Evolutionary conservation across 441 rosid species (phyloP).

Genomic region (Syzygium syzygioides): DNA sequence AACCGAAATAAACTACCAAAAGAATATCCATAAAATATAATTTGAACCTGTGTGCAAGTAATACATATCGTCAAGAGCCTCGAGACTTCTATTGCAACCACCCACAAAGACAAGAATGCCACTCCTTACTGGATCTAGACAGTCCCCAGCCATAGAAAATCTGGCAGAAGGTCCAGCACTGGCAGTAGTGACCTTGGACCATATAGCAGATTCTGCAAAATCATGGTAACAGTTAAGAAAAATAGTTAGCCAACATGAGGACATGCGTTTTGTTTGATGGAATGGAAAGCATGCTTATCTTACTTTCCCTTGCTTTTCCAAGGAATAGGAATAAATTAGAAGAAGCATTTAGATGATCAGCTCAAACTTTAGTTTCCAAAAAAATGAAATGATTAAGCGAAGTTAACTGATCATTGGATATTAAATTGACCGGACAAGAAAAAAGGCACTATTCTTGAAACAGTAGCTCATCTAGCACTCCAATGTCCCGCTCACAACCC

Average conservation of each 20-base stretch:
- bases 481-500: not conserved
- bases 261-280: not conserved
- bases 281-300: not conserved
- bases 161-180: constrained; percentile 90
- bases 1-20: constrained; percentile 2
- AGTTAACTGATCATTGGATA: not conserved
- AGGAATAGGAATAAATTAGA: not conserved
- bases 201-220: constrained; percentile 63
- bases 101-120: constrained; percentile 82
- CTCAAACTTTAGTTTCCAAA: not conserved
- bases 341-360: not conserved
- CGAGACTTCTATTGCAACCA: constrained; percentile 92
- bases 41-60: constrained; percentile 77
- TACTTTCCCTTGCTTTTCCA: not conserved
- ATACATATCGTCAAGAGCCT: constrained; percentile 91
- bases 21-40: not conserved
- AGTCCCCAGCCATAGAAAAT: constrained; percentile 85
- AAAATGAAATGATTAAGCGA: not conserved
- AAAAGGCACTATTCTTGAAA: not conserved
- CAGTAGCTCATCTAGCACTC: not conserved
- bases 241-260: not conserved
- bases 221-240: not conserved
- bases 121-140: constrained; percentile 71
- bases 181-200: constrained; percentile 65
- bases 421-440: not conserved